Evolutionary conservation across 768 basidiomycete species (phyloP).

Genomic region (Collybia sordida): DNA sequence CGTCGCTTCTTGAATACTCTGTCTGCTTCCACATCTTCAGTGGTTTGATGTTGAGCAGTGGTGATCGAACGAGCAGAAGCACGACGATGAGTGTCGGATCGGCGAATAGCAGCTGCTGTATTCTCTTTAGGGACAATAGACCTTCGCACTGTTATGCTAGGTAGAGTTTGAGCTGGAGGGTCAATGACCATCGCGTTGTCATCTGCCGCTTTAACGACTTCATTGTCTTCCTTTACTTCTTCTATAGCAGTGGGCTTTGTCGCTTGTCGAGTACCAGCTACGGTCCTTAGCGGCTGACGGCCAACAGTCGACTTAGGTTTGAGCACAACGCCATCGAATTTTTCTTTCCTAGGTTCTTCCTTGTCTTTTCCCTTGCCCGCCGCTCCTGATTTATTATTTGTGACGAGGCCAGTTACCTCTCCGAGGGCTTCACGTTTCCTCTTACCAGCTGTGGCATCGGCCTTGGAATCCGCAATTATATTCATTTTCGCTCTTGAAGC

Average conservation of each 20-base stretch:
- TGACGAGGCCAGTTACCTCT: constrained; percentile 56
- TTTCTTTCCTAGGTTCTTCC: constrained; percentile 47
- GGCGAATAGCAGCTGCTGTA: constrained; percentile 18
- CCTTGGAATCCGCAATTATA: constrained; percentile 35
- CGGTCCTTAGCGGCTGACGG: constrained; percentile 58
- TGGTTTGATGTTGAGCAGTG: constrained; percentile 26
- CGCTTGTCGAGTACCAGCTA: constrained; percentile 43
- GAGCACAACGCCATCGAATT: constrained; percentile 64
- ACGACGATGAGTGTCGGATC: constrained; percentile 21
- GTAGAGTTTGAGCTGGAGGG: constrained; percentile 34
- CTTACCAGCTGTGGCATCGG: constrained; percentile 57
- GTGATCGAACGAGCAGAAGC: constrained; percentile 20
- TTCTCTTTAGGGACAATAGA: constrained; percentile 33
- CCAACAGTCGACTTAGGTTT: constrained; percentile 44
- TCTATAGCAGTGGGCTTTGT: constrained; percentile 24
- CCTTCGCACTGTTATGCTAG: constrained; percentile 39
- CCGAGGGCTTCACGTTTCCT: constrained; percentile 80
- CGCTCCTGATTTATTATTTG: constrained; percentile 47
- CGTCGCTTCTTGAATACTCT: constrained; percentile 74
- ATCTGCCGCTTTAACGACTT: constrained; percentile 25
- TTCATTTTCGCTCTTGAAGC: constrained; percentile 53
- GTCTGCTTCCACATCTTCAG: constrained; percentile 56
- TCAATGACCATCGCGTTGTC: constrained; percentile 61
- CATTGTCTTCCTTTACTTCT: constrained; percentile 29
- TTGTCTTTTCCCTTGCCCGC: constrained; percentile 59